These are phyloP conservation scores for Podospora comata DNA, from an alignment of 495 filamentous ascomycete genomes.

Conservation along the genomic window DNA sequence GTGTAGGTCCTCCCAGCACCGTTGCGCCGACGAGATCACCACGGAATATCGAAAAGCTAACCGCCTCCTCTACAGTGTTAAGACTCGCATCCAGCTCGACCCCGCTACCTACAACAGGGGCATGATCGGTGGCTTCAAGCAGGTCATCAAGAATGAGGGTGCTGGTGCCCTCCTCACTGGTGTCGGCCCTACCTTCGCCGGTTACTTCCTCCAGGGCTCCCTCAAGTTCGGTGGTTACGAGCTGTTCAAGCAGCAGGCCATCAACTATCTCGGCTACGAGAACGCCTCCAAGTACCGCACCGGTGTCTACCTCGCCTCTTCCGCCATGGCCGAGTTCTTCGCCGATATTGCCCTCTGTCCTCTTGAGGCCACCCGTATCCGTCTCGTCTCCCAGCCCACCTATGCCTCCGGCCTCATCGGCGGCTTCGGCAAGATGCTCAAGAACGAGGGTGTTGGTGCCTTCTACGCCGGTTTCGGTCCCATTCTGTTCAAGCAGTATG, in stretches of 20 bases:
- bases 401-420: conserved; percentile 78
- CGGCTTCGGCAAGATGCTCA: conserved; percentile 82
- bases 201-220: conserved; percentile 92
- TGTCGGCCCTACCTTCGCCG: conserved; percentile 80
- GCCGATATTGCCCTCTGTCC: conserved; percentile 93
- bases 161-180: conserved; percentile 86
- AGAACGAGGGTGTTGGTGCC: conserved; percentile 77
- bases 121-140: conserved; percentile 79
- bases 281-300: conserved; percentile 82
- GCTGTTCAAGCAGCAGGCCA: conserved; percentile 90
- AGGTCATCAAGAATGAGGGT: conserved; percentile 81
- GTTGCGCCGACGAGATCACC: not conserved
- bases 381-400: conserved; percentile 86
- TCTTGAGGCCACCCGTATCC: conserved; percentile 90
- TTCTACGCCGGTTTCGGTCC: conserved; percentile 96
- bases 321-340: conserved; percentile 85
- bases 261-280: conserved; percentile 78
- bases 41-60: conserved; percentile 16
- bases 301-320: conserved; percentile 81
- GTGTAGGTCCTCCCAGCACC: conserved; percentile 64
- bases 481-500: conserved; percentile 91
- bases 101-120: conserved; percentile 85
- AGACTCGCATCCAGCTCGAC: conserved; percentile 93
- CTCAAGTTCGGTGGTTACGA: conserved; percentile 97
- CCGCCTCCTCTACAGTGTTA: conserved; percentile 60